phyloP scores from a whole-genome alignment of 208 protist genomes.

The Trypanosomatidae sp. region DNA sequence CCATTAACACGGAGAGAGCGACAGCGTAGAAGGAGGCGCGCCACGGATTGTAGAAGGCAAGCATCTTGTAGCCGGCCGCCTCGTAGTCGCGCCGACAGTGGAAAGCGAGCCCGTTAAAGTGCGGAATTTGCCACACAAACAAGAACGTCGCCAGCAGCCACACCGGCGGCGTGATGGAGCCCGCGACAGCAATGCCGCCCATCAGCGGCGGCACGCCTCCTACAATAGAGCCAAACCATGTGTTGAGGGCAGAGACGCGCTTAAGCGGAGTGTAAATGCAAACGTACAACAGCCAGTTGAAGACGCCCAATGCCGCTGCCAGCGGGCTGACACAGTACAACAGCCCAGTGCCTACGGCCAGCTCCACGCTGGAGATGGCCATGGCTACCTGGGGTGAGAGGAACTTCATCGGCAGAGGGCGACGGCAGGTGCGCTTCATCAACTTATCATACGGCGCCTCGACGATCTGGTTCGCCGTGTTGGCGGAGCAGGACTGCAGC shows the following conservation, averaged over 20 bases:
- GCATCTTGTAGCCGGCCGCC: conserved; percentile 90
- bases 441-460: conserved; percentile 78
- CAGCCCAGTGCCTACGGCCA: conserved; percentile 67
- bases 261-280: conserved; percentile 91
- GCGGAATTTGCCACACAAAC: conserved; percentile 92
- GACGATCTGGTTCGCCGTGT: conserved; percentile 90
- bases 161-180: conserved; percentile 47
- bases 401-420: conserved; percentile 78
- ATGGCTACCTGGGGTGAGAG: conserved; percentile 49
- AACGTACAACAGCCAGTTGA: conserved; percentile 90
- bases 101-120: conserved; percentile 91
- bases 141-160: conserved; percentile 77
- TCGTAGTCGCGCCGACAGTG: conserved; percentile 91
- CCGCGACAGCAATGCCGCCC: conserved; percentile 75
- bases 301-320: conserved; percentile 58
- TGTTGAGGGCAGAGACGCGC: conserved; percentile 82
- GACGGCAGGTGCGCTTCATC: conserved; percentile 91
- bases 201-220: conserved; percentile 92
- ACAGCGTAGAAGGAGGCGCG: conserved; percentile 87
- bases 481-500: conserved; percentile 85
- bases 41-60: conserved; percentile 85
- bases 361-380: conserved; percentile 44
- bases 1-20: conserved; percentile 71
- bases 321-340: conserved; percentile 63
- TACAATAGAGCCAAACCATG: conserved; percentile 91